phyloP scores from a whole-genome alignment of 495 filamentous ascomycete species.

The Cercophora sp. region DNA sequence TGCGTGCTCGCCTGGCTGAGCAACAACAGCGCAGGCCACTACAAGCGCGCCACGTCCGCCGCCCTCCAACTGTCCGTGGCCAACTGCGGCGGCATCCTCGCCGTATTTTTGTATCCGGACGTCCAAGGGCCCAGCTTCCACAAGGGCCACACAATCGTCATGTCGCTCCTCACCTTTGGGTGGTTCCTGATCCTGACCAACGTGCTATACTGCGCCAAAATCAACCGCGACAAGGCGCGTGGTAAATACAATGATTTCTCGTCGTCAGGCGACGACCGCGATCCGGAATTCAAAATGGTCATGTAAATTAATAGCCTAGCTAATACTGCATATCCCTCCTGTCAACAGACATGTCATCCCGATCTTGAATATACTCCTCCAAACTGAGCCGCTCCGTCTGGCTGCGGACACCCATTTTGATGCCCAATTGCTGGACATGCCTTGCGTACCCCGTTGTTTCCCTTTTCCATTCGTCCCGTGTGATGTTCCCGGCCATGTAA shows the following conservation, averaged over 20 bases:
- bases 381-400: constrained; percentile 39
- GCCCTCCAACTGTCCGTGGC: constrained; percentile 46
- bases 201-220: constrained; percentile 61
- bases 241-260: constrained; percentile 59
- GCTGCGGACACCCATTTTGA: constrained; percentile 46
- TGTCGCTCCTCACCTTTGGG: constrained; percentile 53
- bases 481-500: constrained; percentile 39
- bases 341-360: constrained; percentile 30
- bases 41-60: constrained; percentile 41
- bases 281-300: constrained; percentile 61
- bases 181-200: constrained; percentile 60
- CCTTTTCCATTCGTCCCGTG: constrained; percentile 38
- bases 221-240: constrained; percentile 59
- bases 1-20: constrained; percentile 67
- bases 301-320: constrained; percentile 40
- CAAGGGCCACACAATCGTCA: constrained; percentile 57
- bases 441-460: constrained; percentile 44
- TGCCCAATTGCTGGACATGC: constrained; percentile 40
- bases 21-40: constrained; percentile 44
- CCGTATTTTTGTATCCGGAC: constrained; percentile 57
- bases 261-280: constrained; percentile 61
- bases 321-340: constrained; percentile 29
- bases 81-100: constrained; percentile 46
- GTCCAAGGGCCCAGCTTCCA: constrained; percentile 42
- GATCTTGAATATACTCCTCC: constrained; percentile 33